These are phyloP conservation scores for Polyplosphaeria fusca DNA, from an alignment of 495 filamentous ascomycete species.

Conservation along the genomic window DNA sequence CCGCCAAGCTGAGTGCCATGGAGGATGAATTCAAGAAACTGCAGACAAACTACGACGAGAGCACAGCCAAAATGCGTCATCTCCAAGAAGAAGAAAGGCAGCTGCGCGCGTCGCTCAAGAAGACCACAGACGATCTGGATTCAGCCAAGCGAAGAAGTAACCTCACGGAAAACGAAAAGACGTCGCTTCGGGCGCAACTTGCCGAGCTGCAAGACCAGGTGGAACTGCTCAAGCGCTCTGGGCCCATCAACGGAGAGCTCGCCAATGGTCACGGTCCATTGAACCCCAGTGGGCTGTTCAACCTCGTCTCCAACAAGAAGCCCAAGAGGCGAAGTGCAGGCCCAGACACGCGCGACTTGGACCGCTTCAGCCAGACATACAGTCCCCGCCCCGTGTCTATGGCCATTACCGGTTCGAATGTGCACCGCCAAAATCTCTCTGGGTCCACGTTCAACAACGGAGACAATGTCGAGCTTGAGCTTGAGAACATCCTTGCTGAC, in stretches of 20 bases:
- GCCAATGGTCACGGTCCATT: conserved; percentile 63
- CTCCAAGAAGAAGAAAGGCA: conserved; percentile 88
- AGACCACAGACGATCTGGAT: conserved; percentile 73
- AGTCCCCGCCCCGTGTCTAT: conserved; percentile 95
- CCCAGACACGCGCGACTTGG: conserved; percentile 74
- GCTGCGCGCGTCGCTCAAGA: conserved; percentile 72
- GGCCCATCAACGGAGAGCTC: conserved; percentile 66
- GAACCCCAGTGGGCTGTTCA: conserved; percentile 71
- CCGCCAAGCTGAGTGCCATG: conserved; percentile 80
- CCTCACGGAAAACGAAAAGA: conserved; percentile 76
- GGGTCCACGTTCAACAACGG: conserved; percentile 67
- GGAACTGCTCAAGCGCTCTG: conserved; percentile 72
- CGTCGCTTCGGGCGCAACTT: conserved; percentile 78
- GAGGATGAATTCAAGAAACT: conserved; percentile 91
- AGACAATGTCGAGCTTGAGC: conserved; percentile 88
- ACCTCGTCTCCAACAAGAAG: conserved; percentile 95
- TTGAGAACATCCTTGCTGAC: conserved; percentile 89
- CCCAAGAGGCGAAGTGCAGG: conserved; percentile 93
- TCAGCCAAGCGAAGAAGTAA: conserved; percentile 64
- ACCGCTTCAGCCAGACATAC: conserved; percentile 85
- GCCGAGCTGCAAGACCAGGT: conserved; percentile 88
- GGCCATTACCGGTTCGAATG: conserved; percentile 63
- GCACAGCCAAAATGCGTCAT: conserved; percentile 79
- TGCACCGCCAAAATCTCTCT: conserved; percentile 62
- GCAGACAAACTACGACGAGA: conserved; percentile 83